Base-by-base conservation (phyloP, 768 basidiomycete genomes). In the Suillus sp. region DNA sequence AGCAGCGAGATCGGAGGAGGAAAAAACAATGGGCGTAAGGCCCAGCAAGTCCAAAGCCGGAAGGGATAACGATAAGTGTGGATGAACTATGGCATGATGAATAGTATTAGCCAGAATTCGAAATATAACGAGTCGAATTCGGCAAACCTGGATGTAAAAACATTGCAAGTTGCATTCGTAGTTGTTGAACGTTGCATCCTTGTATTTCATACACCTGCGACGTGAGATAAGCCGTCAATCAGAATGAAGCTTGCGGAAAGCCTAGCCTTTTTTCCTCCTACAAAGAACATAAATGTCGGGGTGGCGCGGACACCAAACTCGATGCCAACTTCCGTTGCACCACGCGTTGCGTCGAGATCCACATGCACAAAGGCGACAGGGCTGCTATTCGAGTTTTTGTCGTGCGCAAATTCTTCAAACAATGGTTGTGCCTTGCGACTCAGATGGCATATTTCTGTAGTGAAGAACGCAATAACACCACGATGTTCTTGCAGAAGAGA, bases 281-380 rank as follows among this genome's bases (percentile, higher is more conserved):
- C 73, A 78, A 93, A 98, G 77, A 97, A 96, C 45, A 91, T 77
- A 71, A 98, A 96, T 1, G 93, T 95, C 4, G 95, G 96, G 2
- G 93, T 96, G 14, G 83, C 94, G 16, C 82, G 75, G 1, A 97
- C 84, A 16, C 83, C 80, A 78, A 84, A 91, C 72, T 87, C 79
- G 1, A 73, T 65, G 0, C 89, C 91, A 20, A 96, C 75, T 60
- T 78, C 78, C 2, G 75, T 69, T 18, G 48, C 27, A 1, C 90
- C 90, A 73, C 84, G 73, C 0, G 90, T 91, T 10, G 90, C 83
- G 3, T 82, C 84, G 65, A 93, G 78, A 76, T 98, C 95, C 34
- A 97, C 84, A 73, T 93, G 92, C 6, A 89, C 86, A 96, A 48
- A 98, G 2, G 84, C 91, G 22, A 89, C 84, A 3, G 84, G 85